These are phyloP conservation scores for Tilletiopsis washingtonensis DNA, from an alignment of 1,284 basidiomycete species.

Conservation along the genomic window DNA sequence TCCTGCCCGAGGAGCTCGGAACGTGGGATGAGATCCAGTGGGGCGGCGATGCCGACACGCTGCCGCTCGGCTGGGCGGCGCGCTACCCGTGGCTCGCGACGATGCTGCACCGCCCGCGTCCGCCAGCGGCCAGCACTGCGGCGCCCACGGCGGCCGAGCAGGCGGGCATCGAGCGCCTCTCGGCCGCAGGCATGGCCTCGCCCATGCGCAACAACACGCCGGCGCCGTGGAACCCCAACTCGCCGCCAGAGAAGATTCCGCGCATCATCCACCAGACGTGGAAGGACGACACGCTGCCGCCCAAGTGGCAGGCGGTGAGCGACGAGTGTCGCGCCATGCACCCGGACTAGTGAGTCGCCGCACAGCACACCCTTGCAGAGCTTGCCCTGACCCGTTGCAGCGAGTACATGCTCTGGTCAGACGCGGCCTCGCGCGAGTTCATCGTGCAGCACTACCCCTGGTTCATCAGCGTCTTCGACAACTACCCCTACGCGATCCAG, in stretches of 20 bases:
- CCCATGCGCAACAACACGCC: slow-evolving; percentile 54
- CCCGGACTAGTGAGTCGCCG: slow-evolving; percentile 71
- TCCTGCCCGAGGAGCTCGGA: slow-evolving; percentile 37
- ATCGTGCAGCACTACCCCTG: slow-evolving; percentile 79
- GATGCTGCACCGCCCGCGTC: slow-evolving; percentile 7
- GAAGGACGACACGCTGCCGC: slow-evolving; percentile 81
- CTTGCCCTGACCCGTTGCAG: slow-evolving; percentile 49
- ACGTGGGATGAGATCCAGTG: slow-evolving; percentile 38
- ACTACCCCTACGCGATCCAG: slow-evolving; percentile 87
- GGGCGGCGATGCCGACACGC: slow-evolving; percentile 16
- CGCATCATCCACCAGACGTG: slow-evolving; percentile 97
- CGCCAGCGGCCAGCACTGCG: neutral
- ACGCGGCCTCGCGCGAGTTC: slow-evolving; percentile 79
- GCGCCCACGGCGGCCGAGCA: slow-evolving; percentile 75
- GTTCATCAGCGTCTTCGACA: slow-evolving; percentile 86
- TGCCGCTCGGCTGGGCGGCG: slow-evolving; percentile 23
- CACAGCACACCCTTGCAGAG: neutral
- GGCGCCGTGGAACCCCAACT: slow-evolving; percentile 51
- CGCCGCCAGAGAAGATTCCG: slow-evolving; percentile 56
- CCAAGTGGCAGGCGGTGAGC: slow-evolving; percentile 61
- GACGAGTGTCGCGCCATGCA: slow-evolving; percentile 49
- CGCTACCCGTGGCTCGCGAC: slow-evolving; percentile 28
- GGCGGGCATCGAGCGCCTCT: slow-evolving; percentile 6
- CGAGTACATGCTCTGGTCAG: slow-evolving; percentile 96
- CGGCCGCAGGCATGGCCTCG: slow-evolving; percentile 6